These are phyloP conservation scores for Echinosophora koreensis DNA, from an alignment of 306 rosid species.

Conservation along the genomic window DNA sequence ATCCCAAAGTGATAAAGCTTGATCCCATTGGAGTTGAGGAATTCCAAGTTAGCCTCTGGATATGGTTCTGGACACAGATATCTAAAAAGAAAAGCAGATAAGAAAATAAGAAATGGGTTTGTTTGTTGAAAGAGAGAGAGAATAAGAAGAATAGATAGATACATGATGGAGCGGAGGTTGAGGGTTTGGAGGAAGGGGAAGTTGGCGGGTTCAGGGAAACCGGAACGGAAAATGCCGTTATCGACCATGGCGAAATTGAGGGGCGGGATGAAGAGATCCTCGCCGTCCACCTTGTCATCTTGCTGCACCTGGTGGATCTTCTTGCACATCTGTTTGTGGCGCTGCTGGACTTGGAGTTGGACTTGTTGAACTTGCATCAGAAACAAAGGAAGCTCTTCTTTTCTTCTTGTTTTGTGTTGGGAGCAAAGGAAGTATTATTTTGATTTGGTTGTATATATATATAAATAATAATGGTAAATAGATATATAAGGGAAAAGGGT, in stretches of 20 bases:
- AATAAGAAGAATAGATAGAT: too few relatives aligned
- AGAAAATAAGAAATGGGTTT: neutral
- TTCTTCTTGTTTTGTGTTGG: neutral
- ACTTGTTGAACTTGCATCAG: conserved; percentile 10
- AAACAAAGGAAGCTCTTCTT: neutral
- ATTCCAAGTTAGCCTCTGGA: conserved; percentile 83
- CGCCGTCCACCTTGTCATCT: conserved; percentile 55
- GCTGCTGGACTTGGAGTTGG: conserved; percentile 32
- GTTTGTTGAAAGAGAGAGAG: too few relatives aligned
- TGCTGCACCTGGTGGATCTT: too few relatives aligned
- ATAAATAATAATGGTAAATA: too few relatives aligned
- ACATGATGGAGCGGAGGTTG: conserved; percentile 94
- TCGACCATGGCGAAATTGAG: conserved; percentile 95
- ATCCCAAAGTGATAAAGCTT: conserved; percentile 91
- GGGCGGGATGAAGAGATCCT: conserved; percentile 79
- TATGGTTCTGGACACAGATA: conserved; percentile 97
- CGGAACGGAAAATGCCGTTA: conserved; percentile 95
- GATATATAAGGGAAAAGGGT: neutral
- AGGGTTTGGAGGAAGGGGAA: conserved; percentile 86
- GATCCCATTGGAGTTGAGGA: conserved; percentile 86
- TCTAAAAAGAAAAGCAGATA: conserved; percentile 48
- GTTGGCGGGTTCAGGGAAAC: conserved; percentile 90
- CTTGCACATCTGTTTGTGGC: conserved; percentile 56
- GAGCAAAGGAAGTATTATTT: too few relatives aligned
- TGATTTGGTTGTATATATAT: too few relatives aligned